Percentiles rank a stretch among this genome's conserved stretches.
Evolutionary conservation across 2,329 filamentous ascomycete species (phyloP).

Genomic region (Ambrosiella beaveri): DNA sequence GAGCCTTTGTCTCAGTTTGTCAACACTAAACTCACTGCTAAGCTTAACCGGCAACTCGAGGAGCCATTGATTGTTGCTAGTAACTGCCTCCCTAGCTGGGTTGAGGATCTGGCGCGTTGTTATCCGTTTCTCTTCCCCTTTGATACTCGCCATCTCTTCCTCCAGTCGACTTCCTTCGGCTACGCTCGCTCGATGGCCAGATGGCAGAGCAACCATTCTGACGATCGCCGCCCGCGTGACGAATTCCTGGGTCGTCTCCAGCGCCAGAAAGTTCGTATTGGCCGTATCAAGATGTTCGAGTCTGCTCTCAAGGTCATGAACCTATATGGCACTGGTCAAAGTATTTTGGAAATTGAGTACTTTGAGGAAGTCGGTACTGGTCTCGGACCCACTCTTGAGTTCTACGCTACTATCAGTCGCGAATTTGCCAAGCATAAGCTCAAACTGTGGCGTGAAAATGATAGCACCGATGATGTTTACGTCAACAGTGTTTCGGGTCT

Average conservation of each 20-base stretch:
- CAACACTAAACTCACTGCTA: constrained; percentile 95
- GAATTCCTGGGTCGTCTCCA: constrained; percentile 86
- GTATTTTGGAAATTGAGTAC: constrained; percentile 91
- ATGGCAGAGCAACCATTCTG: constrained; percentile 86
- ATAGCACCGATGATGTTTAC: constrained; percentile 54
- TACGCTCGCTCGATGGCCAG: constrained; percentile 94
- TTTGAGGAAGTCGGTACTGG: constrained; percentile 98
- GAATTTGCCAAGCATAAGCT: constrained; percentile 97
- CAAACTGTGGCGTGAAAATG: constrained; percentile 88
- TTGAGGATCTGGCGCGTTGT: constrained; percentile 77
- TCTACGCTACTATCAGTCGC: constrained; percentile 92
- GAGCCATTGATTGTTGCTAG: constrained; percentile 94
- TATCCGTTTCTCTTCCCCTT: constrained; percentile 98
- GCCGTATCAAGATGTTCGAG: constrained; percentile 81
- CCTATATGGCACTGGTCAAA: constrained; percentile 89
- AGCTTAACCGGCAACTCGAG: constrained; percentile 89
- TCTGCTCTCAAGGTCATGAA: constrained; percentile 98
- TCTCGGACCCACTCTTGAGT: constrained; percentile 85
- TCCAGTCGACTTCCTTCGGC: constrained; percentile 95
- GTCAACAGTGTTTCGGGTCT: constrained; percentile 70
- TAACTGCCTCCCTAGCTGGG: constrained; percentile 90
- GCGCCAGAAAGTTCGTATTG: constrained; percentile 95
- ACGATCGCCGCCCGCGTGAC: constrained; percentile 73
- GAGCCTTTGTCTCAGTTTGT: constrained; percentile 90
- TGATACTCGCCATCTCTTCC: constrained; percentile 87